Evolutionary conservation across 768 basidiomycete species (phyloP), one percentile per base, ranked within the genome.

Genomic region (Pulveroboletus sp.): DNA sequence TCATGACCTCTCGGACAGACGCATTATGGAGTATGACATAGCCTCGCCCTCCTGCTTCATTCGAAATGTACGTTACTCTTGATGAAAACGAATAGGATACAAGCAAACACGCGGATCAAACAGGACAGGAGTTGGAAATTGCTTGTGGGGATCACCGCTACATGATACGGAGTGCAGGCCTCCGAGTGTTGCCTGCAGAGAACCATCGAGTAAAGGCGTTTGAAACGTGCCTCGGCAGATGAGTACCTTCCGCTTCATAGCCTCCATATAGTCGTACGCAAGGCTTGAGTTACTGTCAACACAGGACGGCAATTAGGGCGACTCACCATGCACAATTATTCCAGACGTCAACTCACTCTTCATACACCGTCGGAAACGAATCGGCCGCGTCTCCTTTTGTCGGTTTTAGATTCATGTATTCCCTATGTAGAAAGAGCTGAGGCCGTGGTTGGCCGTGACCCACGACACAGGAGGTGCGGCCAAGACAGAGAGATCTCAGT

Each of bases 301-400:
- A 49, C 7, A 36, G 15, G 15, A 40, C 47, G 43, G 44, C 5
- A 51, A 53, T 51, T 48, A 37, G 18, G 39, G 27, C 8, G 28
- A 57, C 74, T 49, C 61, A 83, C 85, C 84, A 57, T 80, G 77
- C 53, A 86, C 59, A 64, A 88, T 76, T 14, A 71, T 69, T 7
- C 76, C 81, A 14, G 78, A 78, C 10, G 78, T 76, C 24, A 83
- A 43, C 4, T 61, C 67, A 8, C 87, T 89, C 84, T 62, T 86
- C 82, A 50, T 89, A 86, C 9, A 79, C 71, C 83, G 86, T 54
- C 13, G 5, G 39, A 31, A 51, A 59, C 38, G 40, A 44, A 36
- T 57, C 53, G 51, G 36, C 8, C 11, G n/a, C 14, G 10, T 10
- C 39, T n/a, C n/a, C 9, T 8, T 14, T n/a, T n/a, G 24, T 2